Evolutionary conservation across 805 yeast species (phyloP).

Genomic region (Tetrapisispora iriomotensis): DNA sequence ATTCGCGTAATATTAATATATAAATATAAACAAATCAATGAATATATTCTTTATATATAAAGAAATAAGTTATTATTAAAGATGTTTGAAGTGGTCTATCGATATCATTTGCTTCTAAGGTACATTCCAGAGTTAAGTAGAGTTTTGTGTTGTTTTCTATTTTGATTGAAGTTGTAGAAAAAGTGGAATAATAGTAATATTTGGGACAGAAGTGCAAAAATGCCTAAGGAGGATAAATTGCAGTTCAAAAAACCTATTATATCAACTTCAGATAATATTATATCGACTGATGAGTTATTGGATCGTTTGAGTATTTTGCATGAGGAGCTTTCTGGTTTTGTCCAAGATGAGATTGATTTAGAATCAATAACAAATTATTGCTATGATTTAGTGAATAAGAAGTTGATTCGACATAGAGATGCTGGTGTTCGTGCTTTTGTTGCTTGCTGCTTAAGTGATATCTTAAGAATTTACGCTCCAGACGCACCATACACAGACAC

Average conservation of each 20-base stretch:
- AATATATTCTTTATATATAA: neutral
- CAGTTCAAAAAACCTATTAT: conserved; percentile 40
- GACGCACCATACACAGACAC: conserved; percentile 74
- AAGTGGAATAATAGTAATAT: neutral
- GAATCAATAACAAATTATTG: conserved; percentile 37
- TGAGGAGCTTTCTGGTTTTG: conserved; percentile 52
- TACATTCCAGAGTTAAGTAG: neutral
- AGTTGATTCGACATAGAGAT: conserved; percentile 51
- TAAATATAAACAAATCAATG: neutral
- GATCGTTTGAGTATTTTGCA: conserved; percentile 47
- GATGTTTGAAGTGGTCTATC: neutral
- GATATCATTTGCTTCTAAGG: neutral
- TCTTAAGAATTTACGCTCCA: conserved; percentile 73
- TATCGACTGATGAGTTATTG: conserved; percentile 53
- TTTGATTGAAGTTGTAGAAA: neutral
- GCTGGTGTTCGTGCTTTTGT: conserved; percentile 57
- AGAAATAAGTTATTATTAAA: neutral
- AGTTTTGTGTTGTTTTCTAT: neutral
- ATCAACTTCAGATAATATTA: conserved; percentile 46
- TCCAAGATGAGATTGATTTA: conserved; percentile 49
- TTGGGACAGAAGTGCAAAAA: neutral
- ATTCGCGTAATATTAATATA: neutral
- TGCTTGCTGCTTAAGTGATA: conserved; percentile 68
- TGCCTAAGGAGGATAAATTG: conserved; percentile 14
- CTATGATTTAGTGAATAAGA: conserved; percentile 45